Evolutionary conservation across 441 rosid genomes (phyloP).

Genomic region (Sinapis alba): DNA sequence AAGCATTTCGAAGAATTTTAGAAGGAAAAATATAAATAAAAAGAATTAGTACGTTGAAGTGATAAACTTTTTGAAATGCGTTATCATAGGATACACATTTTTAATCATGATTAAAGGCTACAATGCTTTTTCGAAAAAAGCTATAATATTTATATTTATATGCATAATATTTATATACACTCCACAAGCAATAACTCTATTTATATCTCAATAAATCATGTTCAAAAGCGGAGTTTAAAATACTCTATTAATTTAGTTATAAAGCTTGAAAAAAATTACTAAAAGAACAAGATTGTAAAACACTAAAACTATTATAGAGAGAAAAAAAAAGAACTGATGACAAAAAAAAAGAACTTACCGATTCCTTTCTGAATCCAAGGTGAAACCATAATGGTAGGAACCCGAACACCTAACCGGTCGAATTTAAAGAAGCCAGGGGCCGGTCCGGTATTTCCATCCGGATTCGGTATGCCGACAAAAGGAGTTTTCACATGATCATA

Average conservation of each 20-base stretch:
- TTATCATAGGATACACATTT: too few relatives aligned
- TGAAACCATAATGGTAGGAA: constrained; percentile 93
- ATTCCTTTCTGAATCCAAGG: constrained; percentile 97
- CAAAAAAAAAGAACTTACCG: constrained; percentile 44
- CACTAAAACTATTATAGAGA: neutral
- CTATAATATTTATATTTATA: neutral
- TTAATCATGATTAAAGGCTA: neutral
- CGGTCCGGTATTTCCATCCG: constrained; percentile 95
- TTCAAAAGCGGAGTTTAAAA: neutral
- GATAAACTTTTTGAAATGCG: neutral
- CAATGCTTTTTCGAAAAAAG: neutral
- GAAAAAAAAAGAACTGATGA: neutral
- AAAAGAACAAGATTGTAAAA: constrained; percentile 1
- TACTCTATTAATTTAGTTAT: neutral
- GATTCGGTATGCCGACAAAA: constrained; percentile 71
- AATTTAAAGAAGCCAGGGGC: constrained; percentile 93
- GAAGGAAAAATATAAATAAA: neutral
- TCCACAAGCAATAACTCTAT: neutral
- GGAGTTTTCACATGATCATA: constrained; percentile 94
- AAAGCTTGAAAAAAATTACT: neutral
- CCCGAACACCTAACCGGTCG: constrained; percentile 92
- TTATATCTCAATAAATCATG: neutral
- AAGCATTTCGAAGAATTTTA: neutral
- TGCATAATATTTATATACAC: neutral
- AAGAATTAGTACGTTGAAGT: neutral